Base-by-base conservation (phyloP, 2,329 filamentous ascomycete genomes). In the Balansia obtecta region DNA sequence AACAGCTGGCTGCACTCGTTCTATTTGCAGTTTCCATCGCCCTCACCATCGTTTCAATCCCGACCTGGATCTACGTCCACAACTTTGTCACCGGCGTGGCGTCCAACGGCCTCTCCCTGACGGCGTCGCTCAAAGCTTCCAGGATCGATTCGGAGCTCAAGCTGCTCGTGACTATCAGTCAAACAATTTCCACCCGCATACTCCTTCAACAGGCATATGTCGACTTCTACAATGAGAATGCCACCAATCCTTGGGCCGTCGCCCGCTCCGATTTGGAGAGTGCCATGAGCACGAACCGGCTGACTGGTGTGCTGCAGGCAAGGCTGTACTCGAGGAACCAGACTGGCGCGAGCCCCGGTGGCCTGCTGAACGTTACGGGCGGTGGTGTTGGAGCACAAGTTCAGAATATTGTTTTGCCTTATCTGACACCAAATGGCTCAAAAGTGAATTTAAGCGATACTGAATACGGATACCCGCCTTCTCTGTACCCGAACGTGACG, bases 121-220 rank as follows among this genome's bases (percentile, higher is more conserved):
- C 88, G 1, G 90, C 90, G 7, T 89, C 86, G 2, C 80, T 95
- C 62, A 95, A 95, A 66, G 85, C 89, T 18, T 82, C 86, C 32
- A 85, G 91, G 62, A 76, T 96, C 55, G 74, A 85, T 6, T 84
- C 87, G 48, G 86, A 88, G 62, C 77, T 96, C 50, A 75, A 87
- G 48, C 76, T 95, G 48, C 80, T 95, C 57, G 80, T 89, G 68
- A 85, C 85, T 33, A 84, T 82, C 52, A 85, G 83, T 61, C 73
- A 76, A 50, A 83, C 85, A 50, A 83, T 93, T 43, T 73, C 83
- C 7, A 89, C 86, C 0, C 73, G 82, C 53, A 64, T 84, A 18
- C 62, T 84, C 20, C 66, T 85, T 16, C 81, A 85, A 58, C 51
- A 68, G 15, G 71, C 76, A 5, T 63, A 85, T 33, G 55, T 59